Base-by-base conservation (phyloP, 805 yeast genomes). In the Starmerella potacharoeniae region DNA sequence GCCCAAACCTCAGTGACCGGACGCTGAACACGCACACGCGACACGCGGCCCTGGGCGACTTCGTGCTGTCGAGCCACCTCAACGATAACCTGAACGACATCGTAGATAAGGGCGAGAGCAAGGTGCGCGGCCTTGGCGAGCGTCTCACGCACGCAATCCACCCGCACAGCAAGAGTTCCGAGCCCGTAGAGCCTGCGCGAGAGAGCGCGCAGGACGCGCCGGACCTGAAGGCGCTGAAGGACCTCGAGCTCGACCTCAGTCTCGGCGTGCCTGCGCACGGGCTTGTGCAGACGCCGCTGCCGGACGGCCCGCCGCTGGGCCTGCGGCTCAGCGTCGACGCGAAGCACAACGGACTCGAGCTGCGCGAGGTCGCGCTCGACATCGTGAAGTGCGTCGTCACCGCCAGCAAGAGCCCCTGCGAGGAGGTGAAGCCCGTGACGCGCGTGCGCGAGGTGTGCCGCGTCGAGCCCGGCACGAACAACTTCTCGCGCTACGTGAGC, bases 321-420 rank as follows among this genome's bases (percentile, higher is more conserved):
- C 40, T 46, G 31, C 40, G 17, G 14, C 39, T 46, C 31, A 34
- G 31, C 39, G 3, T 46, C n/a, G 40, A 46, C 10, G 31, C 49
- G 6, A 5, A 33, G 16, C 17, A 11, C 30, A 11, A 14, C 31
- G 49, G 29, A 4, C 34, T 55, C 10, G 22, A 13, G n/a, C 17
- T 55, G 39, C 33, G 16, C n/a, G 49, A 34, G 30, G 29, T 52
- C 6, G 45, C 46, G 14, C 10, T 48, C 39, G 51, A 44, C 7
- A 6, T 55, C n/a, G 37, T 47, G 13, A 52, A 52, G 51, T 8
- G 13, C 29, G 49, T 54, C n/a, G 30, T 37, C 16, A 52, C 55
- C 5, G 52, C 45, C 34, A 47, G 51, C n/a, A 52, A 43, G 17
- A 55, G 52, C 48, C 36, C 55, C 10, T 28, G 40, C 29, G 22